Evolutionary conservation across 495 filamentous ascomycete genomes (phyloP).

Genomic region (Hypomontagnella monticulosa): DNA sequence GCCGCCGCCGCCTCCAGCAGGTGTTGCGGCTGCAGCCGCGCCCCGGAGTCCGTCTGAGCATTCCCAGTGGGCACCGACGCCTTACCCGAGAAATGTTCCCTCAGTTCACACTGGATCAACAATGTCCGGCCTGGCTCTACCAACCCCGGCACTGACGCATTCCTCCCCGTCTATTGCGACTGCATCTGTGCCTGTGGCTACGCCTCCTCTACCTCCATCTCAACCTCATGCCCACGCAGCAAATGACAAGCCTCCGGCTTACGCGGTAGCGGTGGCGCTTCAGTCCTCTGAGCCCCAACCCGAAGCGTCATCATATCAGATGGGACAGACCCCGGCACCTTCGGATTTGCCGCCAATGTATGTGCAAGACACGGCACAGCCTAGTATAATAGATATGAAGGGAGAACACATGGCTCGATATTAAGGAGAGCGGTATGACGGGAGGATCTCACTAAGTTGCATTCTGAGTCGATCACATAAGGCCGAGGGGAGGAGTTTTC

Average conservation of each 20-base stretch:
- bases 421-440: conserved; percentile 1
- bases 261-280: conserved; percentile 17
- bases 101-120: conserved; percentile 27
- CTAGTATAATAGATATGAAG: conserved; percentile 13
- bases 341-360: conserved; percentile 23
- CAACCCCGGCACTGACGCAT: conserved; percentile 33
- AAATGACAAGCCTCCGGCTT: conserved; percentile 32
- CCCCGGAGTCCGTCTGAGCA: conserved; percentile 18
- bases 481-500: background rate
- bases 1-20: background rate
- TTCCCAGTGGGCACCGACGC: conserved; percentile 22
- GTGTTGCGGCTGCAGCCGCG: background rate
- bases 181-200: background rate
- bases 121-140: conserved; percentile 35
- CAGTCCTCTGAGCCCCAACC: conserved; percentile 38
- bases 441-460: background rate
- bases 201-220: conserved; percentile 11
- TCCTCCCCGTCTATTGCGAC: conserved; percentile 24
- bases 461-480: background rate
- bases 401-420: conserved; percentile 33
- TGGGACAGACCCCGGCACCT: conserved; percentile 29
- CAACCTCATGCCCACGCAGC: conserved; percentile 10
- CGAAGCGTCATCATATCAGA: conserved; percentile 34
- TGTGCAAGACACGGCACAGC: conserved; percentile 1
- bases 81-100: conserved; percentile 21